Percentiles rank a stretch among this genome's conserved stretches.
Evolutionary conservation across 345 rosid genomes (phyloP).

Genomic region (Syzygium aromaticum): DNA sequence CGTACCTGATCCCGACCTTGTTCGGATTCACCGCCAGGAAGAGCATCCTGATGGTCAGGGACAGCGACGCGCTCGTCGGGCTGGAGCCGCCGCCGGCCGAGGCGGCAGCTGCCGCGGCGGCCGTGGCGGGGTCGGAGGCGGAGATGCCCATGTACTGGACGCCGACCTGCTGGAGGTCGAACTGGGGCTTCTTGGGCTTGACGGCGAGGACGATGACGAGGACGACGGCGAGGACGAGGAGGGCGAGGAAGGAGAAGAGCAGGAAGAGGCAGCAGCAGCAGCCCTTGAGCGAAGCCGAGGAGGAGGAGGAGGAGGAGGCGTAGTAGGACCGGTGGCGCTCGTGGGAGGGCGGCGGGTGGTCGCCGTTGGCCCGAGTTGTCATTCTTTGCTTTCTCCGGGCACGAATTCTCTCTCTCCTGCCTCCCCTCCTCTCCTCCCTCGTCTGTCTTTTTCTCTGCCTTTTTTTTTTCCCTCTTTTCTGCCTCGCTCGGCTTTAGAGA

Average conservation of each 20-base stretch:
- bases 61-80: conserved; percentile 40
- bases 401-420: background rate
- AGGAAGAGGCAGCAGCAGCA: conserved; percentile 98
- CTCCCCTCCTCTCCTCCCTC: background rate
- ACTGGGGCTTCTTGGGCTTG: conserved; percentile 95
- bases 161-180: conserved; percentile 95
- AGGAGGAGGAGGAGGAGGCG: conserved; percentile 42
- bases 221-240: conserved; percentile 58
- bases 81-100: conserved; percentile 3
- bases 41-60: conserved; percentile 63
- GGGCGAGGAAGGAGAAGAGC: conserved; percentile 73
- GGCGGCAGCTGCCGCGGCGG: conserved; percentile 27
- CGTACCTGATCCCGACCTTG: conserved; percentile 94
- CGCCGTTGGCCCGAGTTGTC: conserved; percentile 4
- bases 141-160: conserved; percentile 88
- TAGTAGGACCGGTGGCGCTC: conserved; percentile 21
- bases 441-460: background rate
- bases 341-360: background rate
- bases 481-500: background rate
- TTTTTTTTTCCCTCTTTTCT: background rate
- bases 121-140: conserved; percentile 21
- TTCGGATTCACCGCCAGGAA: conserved; percentile 92
- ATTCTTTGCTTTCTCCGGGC: background rate
- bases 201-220: conserved; percentile 79
- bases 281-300: conserved; percentile 82